Evolutionary conservation across 148 eudicot species (phyloP).

Genomic region (Salicornia ramosissima): DNA sequence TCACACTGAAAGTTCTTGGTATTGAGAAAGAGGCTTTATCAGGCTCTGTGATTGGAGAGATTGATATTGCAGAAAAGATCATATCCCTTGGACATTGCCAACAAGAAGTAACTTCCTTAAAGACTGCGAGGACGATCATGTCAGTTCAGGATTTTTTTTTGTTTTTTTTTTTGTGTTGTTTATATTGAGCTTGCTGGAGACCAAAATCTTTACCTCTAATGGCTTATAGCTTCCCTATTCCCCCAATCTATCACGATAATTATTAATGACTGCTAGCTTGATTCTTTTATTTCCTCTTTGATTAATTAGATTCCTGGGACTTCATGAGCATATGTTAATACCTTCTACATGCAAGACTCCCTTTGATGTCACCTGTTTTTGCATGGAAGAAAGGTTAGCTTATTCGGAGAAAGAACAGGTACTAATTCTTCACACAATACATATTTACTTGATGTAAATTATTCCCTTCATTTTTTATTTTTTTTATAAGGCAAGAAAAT

Average conservation of each 20-base stretch:
- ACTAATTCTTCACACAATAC: background rate
- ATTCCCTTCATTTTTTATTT: no score
- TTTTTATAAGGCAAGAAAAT: no score
- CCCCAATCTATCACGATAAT: no score
- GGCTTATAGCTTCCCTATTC: no score
- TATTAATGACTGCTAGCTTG: background rate
- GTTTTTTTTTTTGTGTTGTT: no score
- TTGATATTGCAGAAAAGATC: slow-evolving; percentile 53
- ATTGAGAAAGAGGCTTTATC: slow-evolving; percentile 24
- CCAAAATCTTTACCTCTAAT: no score
- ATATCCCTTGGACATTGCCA: slow-evolving; percentile 51
- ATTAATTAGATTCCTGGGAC: slow-evolving; percentile 70
- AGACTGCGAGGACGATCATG: slow-evolving; percentile 81
- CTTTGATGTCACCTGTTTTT: slow-evolving; percentile 75
- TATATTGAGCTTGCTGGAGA: no score
- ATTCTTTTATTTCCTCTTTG: slow-evolving; percentile 18
- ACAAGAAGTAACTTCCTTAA: slow-evolving; percentile 50
- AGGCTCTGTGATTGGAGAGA: slow-evolving; percentile 36
- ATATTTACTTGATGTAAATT: background rate
- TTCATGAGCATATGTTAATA: slow-evolving; percentile 49
- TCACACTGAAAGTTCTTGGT: slow-evolving; percentile 56
- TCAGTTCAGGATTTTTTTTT: no score
- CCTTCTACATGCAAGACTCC: slow-evolving; percentile 68
- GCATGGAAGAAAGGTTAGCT: slow-evolving; percentile 84
- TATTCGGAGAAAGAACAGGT: slow-evolving; percentile 80